phyloP scores from a whole-genome alignment of 176 grass and related monocot species.

The Pontederia crassipes region DNA sequence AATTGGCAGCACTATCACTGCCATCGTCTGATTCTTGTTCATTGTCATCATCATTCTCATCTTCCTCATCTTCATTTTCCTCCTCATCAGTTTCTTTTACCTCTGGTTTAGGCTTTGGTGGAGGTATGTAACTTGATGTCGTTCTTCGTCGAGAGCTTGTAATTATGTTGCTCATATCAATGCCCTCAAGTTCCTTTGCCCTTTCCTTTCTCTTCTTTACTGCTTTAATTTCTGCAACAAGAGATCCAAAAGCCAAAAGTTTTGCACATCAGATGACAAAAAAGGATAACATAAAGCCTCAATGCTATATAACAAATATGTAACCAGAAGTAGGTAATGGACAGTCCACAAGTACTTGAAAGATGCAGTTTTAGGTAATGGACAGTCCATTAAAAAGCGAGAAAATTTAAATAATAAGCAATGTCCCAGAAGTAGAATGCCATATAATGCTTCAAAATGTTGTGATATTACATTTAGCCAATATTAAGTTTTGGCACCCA shows the following conservation, averaged over 20 bases:
- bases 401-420: too few species aligned
- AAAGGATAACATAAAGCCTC: too few species aligned
- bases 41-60: slow-evolving; percentile 32
- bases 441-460: too few species aligned
- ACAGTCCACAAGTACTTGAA: too few species aligned
- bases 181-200: slow-evolving; percentile 92
- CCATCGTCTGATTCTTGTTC: slow-evolving; percentile 32
- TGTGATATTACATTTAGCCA: too few species aligned
- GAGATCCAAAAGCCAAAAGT: background rate
- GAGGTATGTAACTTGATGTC: slow-evolving; percentile 65
- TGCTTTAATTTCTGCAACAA: slow-evolving; percentile 68
- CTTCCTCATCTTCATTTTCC: slow-evolving; percentile 31
- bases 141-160: slow-evolving; percentile 69
- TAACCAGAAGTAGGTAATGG: too few species aligned
- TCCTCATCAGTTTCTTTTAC: slow-evolving; percentile 33
- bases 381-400: too few species aligned
- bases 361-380: too few species aligned
- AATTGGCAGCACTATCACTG: slow-evolving; percentile 27
- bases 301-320: too few species aligned
- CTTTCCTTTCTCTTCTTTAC: slow-evolving; percentile 88
- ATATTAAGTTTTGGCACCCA: too few species aligned
- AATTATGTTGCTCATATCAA: slow-evolving; percentile 92
- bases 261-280: too few species aligned
- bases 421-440: too few species aligned
- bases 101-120: slow-evolving; percentile 44